Percentiles rank a stretch among this genome's conserved stretches.
Conservation (phyloP, 352 stramenopile genomes). For the Phytophthora parvispora region DNA sequence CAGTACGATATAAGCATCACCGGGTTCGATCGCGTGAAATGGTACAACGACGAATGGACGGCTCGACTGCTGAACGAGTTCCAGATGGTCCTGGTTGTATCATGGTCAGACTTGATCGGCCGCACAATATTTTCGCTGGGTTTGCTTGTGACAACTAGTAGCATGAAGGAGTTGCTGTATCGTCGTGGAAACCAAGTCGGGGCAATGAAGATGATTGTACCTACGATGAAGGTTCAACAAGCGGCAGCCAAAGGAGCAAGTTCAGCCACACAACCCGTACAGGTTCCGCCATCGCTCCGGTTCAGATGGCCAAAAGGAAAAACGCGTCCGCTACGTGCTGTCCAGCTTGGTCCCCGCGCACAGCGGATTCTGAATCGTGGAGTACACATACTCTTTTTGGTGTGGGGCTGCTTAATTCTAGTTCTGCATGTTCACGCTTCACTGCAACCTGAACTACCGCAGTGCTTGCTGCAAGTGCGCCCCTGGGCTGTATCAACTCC, state of each 20-base stretch:
- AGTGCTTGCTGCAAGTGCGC: not conserved
- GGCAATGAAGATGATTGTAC: too few species aligned
- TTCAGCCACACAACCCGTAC: too few species aligned
- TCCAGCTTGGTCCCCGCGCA: too few species aligned
- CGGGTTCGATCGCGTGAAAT: conserved; percentile 31
- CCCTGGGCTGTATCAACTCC: not conserved
- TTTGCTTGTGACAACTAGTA: conserved; percentile 9
- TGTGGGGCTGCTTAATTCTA: not conserved
- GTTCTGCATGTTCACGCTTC: not conserved
- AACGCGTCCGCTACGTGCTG: not conserved
- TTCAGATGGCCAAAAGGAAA: not conserved
- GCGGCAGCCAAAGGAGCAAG: not conserved
- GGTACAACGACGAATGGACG: conserved; percentile 44
- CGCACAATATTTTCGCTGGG: conserved; percentile 30
- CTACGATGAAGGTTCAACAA: not conserved
- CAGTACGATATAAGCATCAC: conserved; percentile 20
- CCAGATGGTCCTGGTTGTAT: conserved; percentile 39
- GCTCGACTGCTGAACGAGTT: conserved; percentile 31
- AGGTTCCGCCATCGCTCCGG: too few species aligned
- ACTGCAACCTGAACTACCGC: not conserved
- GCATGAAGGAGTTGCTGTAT: conserved; percentile 17
- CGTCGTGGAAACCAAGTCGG: not conserved
- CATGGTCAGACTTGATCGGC: conserved; percentile 34
- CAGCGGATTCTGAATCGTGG: not conserved
- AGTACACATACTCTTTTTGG: not conserved